Percentiles rank a stretch among this genome's conserved stretches.
Evolutionary conservation across 148 eudicot species (phyloP).

Genomic region (Suaeda aralocaspica): DNA sequence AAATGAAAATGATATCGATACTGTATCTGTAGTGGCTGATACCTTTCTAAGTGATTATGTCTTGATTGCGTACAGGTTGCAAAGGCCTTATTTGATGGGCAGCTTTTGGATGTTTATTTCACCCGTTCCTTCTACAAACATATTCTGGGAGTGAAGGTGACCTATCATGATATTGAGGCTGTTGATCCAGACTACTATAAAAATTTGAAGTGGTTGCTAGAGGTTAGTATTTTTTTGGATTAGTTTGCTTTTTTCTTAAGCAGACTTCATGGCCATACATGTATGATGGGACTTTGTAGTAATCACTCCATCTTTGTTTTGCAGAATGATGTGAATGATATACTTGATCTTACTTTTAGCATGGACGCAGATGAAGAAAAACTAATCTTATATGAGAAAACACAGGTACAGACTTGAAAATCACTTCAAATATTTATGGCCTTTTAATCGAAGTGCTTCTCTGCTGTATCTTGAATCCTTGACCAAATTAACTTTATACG

Average conservation of each 20-base stretch:
- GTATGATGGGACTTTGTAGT: constrained; percentile 1
- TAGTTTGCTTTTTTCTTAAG: constrained; percentile 1
- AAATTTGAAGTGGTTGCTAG: constrained; percentile 97
- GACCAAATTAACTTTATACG: not conserved
- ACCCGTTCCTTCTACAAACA: constrained; percentile 99
- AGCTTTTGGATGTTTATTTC: constrained; percentile 92
- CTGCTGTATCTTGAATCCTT: not conserved
- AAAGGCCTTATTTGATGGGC: constrained; percentile 93
- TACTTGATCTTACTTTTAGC: constrained; percentile 95
- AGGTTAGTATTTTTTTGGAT: constrained; percentile 49
- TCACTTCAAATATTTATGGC: not conserved
- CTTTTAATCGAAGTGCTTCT: not conserved
- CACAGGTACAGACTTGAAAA: constrained; percentile 55
- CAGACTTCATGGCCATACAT: not conserved
- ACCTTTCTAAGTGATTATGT: not conserved
- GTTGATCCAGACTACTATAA: constrained; percentile 99
- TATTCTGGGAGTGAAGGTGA: constrained; percentile 94
- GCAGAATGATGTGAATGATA: constrained; percentile 94
- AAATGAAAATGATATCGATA: not conserved
- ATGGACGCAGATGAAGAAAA: constrained; percentile 99
- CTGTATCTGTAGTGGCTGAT: not conserved
- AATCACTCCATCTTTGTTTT: constrained; percentile 11
- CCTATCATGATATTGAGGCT: constrained; percentile 98
- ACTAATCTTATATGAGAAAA: constrained; percentile 85
- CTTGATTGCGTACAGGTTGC: constrained; percentile 59